These are phyloP conservation scores for Pluteus cervinus DNA, from an alignment of 768 basidiomycete species.

Conservation along the genomic window DNA sequence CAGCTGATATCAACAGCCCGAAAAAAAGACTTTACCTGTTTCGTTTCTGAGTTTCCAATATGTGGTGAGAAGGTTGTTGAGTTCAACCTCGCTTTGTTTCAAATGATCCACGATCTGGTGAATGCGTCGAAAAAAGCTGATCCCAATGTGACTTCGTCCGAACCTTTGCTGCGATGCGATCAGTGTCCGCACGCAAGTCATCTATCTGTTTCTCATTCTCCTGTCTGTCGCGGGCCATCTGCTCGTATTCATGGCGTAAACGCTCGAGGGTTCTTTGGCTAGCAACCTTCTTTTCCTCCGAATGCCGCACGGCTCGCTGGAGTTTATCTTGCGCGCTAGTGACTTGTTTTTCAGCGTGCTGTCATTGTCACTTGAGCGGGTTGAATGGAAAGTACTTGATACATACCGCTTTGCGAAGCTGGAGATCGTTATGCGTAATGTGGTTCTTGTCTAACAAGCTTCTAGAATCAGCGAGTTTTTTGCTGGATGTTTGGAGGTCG, in stretches of 20 bases:
- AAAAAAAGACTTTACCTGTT: conserved; percentile 43
- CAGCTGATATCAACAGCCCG: conserved; percentile 3
- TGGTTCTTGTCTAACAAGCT: conserved; percentile 66
- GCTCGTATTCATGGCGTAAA: conserved; percentile 72
- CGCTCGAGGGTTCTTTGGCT: conserved; percentile 70
- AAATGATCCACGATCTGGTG: conserved; percentile 71
- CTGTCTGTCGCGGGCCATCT: conserved; percentile 69
- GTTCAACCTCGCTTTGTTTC: conserved; percentile 65
- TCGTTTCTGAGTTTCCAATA: conserved; percentile 79
- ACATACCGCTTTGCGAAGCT: conserved; percentile 61
- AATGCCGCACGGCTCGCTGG: conserved; percentile 69
- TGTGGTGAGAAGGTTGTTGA: conserved; percentile 76
- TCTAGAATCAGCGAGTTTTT: conserved; percentile 61
- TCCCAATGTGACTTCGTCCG: not conserved
- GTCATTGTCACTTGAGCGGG: not conserved
- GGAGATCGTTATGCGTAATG: conserved; percentile 68
- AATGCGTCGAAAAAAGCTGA: not conserved
- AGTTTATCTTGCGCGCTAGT: conserved; percentile 80
- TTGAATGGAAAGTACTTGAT: not conserved
- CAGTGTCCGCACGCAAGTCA: conserved; percentile 66
- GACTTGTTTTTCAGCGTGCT: conserved; percentile 82
- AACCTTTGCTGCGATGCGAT: conserved; percentile 64
- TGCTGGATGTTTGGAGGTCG: conserved; percentile 57
- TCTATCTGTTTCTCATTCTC: conserved; percentile 79
- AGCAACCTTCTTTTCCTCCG: conserved; percentile 73